Base-by-base conservation (phyloP, 1,139 yeast genomes). In the Kodamaea suecica region DNA sequence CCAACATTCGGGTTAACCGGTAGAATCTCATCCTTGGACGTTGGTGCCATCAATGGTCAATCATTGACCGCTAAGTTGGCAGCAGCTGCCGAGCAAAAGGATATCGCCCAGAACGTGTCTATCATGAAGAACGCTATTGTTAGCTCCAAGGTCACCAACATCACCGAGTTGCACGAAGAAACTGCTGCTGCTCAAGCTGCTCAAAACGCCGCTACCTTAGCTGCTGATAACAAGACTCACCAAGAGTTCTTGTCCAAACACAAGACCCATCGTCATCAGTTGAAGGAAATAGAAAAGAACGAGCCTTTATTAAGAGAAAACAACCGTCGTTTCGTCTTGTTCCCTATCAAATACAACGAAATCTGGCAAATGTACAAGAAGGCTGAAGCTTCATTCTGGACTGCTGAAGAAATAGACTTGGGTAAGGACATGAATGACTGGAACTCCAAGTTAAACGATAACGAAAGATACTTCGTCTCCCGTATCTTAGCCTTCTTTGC, bases 301-400 rank as follows among this genome's bases (percentile, higher is more conserved):
- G 99, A 92, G 72, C 97, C 97, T 3, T 66, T 92, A 53, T 76
- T 92, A 55, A 61, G 63, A 42, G 97, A 92, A 66, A 92, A 94
- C 76, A 79, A 77, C 49, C 80, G 80, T 58, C 81, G 98, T 58
- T 92, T 88, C 57, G 98, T 92, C 37, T 71, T 92, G 52, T 94
- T 92, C 80, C 99, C 99, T 47, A 88, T 92, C 67, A 85, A 86
- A 67, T 94, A 88, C 70, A 94, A 90, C 61, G 97, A 92, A 69
- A 85, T 94, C 56, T 92, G 98, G 97, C 95, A 90, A 63, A 92
- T 95, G 77, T 92, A 92, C 70, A 92, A 92, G 73, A 88, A 90
- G 69, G 97, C 97, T 29, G 98, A 92, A 72, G 97, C 98, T 16
- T 87, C 97, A 9, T 92, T 92, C 76, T 92, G 99, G 99, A 92